These are phyloP conservation scores for Tylopilus rubrobrunneus DNA, from an alignment of 768 basidiomycete species.

Conservation along the genomic window DNA sequence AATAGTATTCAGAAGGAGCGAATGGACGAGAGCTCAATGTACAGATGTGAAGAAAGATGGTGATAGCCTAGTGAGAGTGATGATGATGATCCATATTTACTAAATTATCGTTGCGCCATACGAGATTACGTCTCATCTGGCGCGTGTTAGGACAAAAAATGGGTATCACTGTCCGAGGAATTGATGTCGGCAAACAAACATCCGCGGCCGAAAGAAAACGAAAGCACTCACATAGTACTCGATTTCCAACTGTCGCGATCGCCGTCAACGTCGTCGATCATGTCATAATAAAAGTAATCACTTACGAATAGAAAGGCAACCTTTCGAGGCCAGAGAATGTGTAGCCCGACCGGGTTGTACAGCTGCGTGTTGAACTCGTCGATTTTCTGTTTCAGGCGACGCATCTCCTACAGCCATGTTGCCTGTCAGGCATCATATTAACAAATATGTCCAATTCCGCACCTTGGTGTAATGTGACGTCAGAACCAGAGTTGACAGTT, in stretches of 20 bases:
- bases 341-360: conserved; percentile 84
- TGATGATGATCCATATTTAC: conserved; percentile 7
- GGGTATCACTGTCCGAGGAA: conserved; percentile 21
- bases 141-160: background rate
- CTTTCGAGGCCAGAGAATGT: conserved; percentile 79
- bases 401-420: conserved; percentile 63
- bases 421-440: conserved; percentile 4
- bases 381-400: conserved; percentile 56
- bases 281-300: conserved; percentile 19
- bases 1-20: background rate
- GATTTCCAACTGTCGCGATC: conserved; percentile 72
- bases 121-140: conserved; percentile 1
- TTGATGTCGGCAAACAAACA: background rate
- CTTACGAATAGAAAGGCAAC: conserved; percentile 91
- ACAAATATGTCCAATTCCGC: conserved; percentile 6
- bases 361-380: conserved; percentile 64
- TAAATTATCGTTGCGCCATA: conserved; percentile 9
- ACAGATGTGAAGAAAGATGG: conserved; percentile 2
- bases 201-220: background rate
- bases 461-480: conserved; percentile 84
- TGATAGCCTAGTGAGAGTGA: conserved; percentile 7
- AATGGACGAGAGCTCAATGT: background rate
- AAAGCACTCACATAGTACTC: conserved; percentile 78
- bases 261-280: background rate
- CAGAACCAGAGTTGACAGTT: conserved; percentile 67